A percentile compares a stretch with the other conserved stretches of the same genome.
These are phyloP conservation scores for Lasiosphaeria ovina DNA, from an alignment of 495 filamentous ascomycete species.

Conservation along the genomic window DNA sequence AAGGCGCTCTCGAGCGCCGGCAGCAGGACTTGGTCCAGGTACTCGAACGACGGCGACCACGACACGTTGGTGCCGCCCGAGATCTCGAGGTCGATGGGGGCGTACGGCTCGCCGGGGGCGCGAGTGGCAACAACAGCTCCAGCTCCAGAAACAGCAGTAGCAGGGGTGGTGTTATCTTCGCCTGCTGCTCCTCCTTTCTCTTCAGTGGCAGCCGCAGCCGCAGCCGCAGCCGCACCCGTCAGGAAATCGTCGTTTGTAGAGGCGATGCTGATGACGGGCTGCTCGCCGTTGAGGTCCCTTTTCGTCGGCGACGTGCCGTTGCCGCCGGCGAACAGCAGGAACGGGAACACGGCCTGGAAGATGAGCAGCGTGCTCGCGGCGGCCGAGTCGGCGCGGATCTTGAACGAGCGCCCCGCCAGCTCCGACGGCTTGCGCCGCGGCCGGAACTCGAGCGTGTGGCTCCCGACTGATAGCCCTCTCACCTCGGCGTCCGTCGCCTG, in stretches of 20 bases:
- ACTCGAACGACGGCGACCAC: conserved; percentile 72
- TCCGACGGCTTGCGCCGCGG: conserved; percentile 41
- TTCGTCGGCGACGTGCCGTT: conserved; percentile 23
- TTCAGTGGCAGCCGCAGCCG: too few species aligned
- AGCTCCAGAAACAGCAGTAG: too few species aligned
- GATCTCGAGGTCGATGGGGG: conserved; percentile 55
- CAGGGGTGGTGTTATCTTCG: too few species aligned
- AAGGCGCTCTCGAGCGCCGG: conserved; percentile 66
- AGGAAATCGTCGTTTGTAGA: too few species aligned
- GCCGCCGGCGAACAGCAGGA: conserved; percentile 60
- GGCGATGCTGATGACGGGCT: too few species aligned
- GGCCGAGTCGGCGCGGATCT: conserved; percentile 40
- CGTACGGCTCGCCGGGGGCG: too few species aligned
- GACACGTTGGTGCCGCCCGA: conserved; percentile 77
- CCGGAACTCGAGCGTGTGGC: conserved; percentile 51
- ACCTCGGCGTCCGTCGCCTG: conserved; percentile 59
- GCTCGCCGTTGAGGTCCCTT: conserved; percentile 7
- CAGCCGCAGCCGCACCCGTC: too few species aligned
- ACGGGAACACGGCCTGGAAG: conserved; percentile 80
- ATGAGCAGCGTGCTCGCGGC: conserved; percentile 64
- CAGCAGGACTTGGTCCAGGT: conserved; percentile 70
- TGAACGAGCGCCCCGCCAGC: conserved; percentile 39
- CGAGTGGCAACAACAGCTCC: too few species aligned
- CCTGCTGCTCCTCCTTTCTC: too few species aligned
- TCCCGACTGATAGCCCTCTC: conserved; percentile 54